Base-by-base conservation (phyloP, 1,284 basidiomycete species). In the Cutaneotrichosporon sp. region DNA sequence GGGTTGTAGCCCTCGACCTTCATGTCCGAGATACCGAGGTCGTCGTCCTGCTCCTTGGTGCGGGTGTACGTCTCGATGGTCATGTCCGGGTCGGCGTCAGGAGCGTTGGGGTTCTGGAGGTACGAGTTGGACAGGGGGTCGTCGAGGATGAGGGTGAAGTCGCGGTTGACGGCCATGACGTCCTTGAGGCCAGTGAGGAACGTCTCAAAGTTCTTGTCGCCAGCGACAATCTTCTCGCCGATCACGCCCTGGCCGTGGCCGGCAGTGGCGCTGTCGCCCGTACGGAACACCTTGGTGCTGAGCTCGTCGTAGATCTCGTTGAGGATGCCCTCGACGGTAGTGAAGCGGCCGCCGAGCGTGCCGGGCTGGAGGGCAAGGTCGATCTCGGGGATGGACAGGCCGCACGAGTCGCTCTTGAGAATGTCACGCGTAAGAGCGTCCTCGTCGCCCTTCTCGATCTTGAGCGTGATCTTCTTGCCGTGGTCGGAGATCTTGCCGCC, bases 301-400 rank as follows among this genome's bases (percentile, higher is more conserved):
- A 99, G 81, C 72, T 99, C 94, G 62, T 96, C 93, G 77, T 94
- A 93, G 15, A 98, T 83, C 70, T 97, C 96, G 60, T 89, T 84
- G 41, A 98, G 78, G 54, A 99, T 85, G 34, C 96, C 96, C 75
- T 98, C 96, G 21, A 97, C 79, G 1, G 96, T 98, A 0, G 96
- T 98, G 77, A 98, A 99, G 10, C 96, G 83, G n/a, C 94, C 96
- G 18, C 96, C 96, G 2, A 99, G 83, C 0, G 96, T 98, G 13
- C 96, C 96, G 3, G 91, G 85, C 53, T 90, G 84, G 7, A 99
- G 82, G 7, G 87, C 83, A 13, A 99, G 84, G 54, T 97, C 90
- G 62, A 98, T 97, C 70, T 98, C 94, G 1, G 96, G 94, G 49
- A 98, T 92, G 9, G 78, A 79, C 22, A 99, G 78, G 30, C 92